A percentile compares a stretch with the other conserved stretches of the same genome.
phyloP scores from a whole-genome alignment of 2,329 filamentous ascomycete genomes.

The Aspergillus texensis region DNA sequence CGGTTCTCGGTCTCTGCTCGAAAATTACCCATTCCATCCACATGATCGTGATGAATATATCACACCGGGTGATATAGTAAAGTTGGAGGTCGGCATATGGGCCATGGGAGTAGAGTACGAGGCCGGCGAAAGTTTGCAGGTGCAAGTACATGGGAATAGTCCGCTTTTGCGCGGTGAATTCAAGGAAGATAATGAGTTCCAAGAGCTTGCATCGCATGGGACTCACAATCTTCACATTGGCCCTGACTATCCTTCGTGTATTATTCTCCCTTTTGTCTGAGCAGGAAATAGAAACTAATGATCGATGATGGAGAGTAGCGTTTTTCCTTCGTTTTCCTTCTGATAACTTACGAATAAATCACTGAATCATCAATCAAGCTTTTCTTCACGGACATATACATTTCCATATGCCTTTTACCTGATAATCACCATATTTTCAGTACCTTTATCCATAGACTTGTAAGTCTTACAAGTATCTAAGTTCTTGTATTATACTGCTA shows the following conservation, averaged over 20 bases:
- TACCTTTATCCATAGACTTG: too few relatives aligned
- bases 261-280: background rate
- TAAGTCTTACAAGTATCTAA: too few relatives aligned
- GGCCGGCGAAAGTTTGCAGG: slow-evolving; percentile 11
- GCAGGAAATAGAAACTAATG: background rate
- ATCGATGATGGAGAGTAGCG: background rate
- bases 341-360: background rate
- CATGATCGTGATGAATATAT: background rate
- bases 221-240: background rate
- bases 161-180: slow-evolving; percentile 9
- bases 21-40: background rate
- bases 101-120: slow-evolving; percentile 8
- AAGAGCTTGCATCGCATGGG: slow-evolving; percentile 10
- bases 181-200: slow-evolving; percentile 9
- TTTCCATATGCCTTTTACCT: too few relatives aligned
- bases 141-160: slow-evolving; percentile 12
- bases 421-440: background rate
- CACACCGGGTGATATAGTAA: background rate
- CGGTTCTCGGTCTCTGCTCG: background rate
- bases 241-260: background rate
- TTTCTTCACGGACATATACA: too few relatives aligned
- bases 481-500: too few relatives aligned
- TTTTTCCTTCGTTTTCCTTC: background rate
- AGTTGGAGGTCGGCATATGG: background rate
- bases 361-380: background rate